Base-by-base conservation (phyloP, 2,329 filamentous ascomycete genomes). In the Fusarium drepaniforme region DNA sequence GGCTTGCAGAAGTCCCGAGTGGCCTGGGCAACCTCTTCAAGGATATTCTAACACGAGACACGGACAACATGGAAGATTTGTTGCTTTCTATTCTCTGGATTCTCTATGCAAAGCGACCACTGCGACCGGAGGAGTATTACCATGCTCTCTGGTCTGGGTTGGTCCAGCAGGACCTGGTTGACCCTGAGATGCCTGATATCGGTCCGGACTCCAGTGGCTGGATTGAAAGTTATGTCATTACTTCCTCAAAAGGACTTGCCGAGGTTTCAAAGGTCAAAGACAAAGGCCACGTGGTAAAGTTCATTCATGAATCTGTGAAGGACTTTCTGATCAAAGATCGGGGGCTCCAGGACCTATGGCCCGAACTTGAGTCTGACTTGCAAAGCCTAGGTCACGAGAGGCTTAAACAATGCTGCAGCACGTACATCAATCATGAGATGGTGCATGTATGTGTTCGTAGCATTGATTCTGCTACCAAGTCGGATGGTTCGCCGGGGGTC, bases 271-370 rank as follows among this genome's bases (percentile, higher is more conserved):
- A 77, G 16, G 75, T 78, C 0, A 74, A 80, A 15, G 3, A n/a
- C n/a, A n/a, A n/a, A n/a, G n/a, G n/a, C n/a, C n/a, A n/a, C n/a
- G n/a, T n/a, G n/a, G 85, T 89, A 0, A 88, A 90, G 67, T 90
- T 89, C 75, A 89, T 89, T 7, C 87, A 89, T 44, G 86, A 89
- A 71, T 88, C 87, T 0, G 86, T 89, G 0, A 77, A 83, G 1
- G 87, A 89, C 12, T 89, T 86, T 56, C 79, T 89, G 0, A 25
- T 87, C 4, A 82, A 82, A 9, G 82, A 83, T 2, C 68, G 75
- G 0, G 84, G 85, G 0, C 69, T 85, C 0, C 11, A 58, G 0
- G 63, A 67, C 8, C 38, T 78, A 0, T 80, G 77, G 76, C 63
- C 77, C 1, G 69, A 70, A 0, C 33, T 77, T 1, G 59, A 49